Evolutionary conservation across 73 alveolate genomes (phyloP), one percentile per base, ranked within the genome.

Genomic region (Durusdinium trenchii): DNA sequence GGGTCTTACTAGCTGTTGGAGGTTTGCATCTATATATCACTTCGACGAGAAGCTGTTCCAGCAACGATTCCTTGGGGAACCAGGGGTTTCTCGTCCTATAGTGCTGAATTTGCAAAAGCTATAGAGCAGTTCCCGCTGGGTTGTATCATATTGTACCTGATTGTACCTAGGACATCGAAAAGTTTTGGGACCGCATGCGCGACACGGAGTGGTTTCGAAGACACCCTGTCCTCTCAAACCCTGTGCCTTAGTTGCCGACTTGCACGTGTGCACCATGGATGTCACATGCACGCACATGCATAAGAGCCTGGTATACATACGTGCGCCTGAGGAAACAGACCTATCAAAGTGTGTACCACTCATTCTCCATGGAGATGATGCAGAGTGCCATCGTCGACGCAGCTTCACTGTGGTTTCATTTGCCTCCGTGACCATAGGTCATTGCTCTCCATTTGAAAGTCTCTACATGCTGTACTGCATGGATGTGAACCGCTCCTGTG

Each of bases 1-100:
- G 47, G 47, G 83, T 71, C 35, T 5, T 71, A 3, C 5, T 5
- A n/a, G 32, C 50, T 3, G 47, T 14, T 42, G 5, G 1, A 81
- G 91, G 91, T 81, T 81, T 48, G 91, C 71, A 2, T 81, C 91
- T 28, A 81, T 81, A 42, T 81, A 47, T 35, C 69, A 26, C 48
- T 81, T 47, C 50, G 91, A 81, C 32, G 48, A 47, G 30, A 20
- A 32, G 28, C 91, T 81, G 18, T 81, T 81, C 47, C 48, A 12
- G 12, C 91, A 81, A 32, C 51, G 91, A 26, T 81, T 81, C 32
- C 30, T 81, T 4, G 91, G 91, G 7, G 64, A 79, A 3, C 67
- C 45, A 3, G 69, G 30, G 20, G 83, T n/a, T 3, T 38, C 51
- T 71, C 35, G 83, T n/a, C n/a, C n/a, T n/a, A n/a, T n/a, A n/a